Evolutionary conservation across 805 yeast species (phyloP), one percentile per base, ranked within the genome.

Genomic region (Teunomyces pallodes): DNA sequence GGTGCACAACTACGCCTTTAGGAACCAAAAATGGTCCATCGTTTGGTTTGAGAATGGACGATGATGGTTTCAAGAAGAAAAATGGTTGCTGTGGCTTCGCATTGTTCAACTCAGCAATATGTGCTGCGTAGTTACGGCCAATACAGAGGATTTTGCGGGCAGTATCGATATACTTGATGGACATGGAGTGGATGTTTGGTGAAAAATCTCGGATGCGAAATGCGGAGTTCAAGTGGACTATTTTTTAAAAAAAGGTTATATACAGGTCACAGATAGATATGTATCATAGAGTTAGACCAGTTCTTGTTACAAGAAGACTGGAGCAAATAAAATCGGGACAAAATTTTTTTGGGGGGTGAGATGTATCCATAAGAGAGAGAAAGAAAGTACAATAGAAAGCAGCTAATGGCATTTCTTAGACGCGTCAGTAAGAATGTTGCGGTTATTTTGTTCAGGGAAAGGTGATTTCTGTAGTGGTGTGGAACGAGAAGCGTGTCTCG

Each of bases 101-200:
- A 63, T 91, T 94, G 74, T 88, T 86, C 49, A 94, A 74, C 66
- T 94, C 99, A 53, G 86, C 80, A 62, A 90, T 88, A 60, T 94
- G 99, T 16, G 96, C 97, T n/a, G 90, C 95, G 64, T 90, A 94
- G 69, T 94, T 94, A 59, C 99, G 85, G 40, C 99, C 99, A 55
- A 94, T 92, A 67, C 99, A 94, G 13, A 94, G 79, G 60, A 92
- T 81, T 70, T 94, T 94, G 32, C 84, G 77, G 2, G 89, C 90
- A 14, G 70, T 60, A 48, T 79, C 82, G 36, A 84, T 70, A 62
- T 85, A 87, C 28, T 70, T 64, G 45, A 67, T 50, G 9, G 61
- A 59, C 64, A 61, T 41, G 13, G 2, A 7, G 31, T 3, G 24
- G 20, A 40, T 24, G 14, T 38, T 9, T 16, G 7, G 20, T n/a